These are phyloP conservation scores for Alternaria sp. DNA, from an alignment of 2,329 filamentous ascomycete species.

Conservation along the genomic window DNA sequence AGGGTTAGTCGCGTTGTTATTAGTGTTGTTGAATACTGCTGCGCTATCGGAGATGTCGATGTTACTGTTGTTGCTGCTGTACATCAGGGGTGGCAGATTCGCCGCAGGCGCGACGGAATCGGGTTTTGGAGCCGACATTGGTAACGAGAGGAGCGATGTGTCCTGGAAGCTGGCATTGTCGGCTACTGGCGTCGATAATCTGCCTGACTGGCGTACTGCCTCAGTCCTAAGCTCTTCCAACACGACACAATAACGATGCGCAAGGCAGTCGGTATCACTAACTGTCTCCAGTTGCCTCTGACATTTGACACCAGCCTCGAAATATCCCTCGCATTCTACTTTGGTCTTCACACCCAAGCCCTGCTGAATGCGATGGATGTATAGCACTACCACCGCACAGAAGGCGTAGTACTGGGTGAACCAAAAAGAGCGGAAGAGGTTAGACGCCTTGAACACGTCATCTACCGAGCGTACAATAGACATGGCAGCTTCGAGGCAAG, in stretches of 20 bases:
- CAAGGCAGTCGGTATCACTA: constrained; percentile 41
- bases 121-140: background rate
- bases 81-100: constrained; percentile 16
- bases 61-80: background rate
- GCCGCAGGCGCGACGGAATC: background rate
- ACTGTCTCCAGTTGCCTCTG: constrained; percentile 45
- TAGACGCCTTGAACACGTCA: constrained; percentile 48
- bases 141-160: background rate
- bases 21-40: background rate
- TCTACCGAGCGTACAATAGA: constrained; percentile 55
- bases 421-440: constrained; percentile 58
- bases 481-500: constrained; percentile 58
- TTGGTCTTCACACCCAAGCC: constrained; percentile 53
- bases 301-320: constrained; percentile 53
- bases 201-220: constrained; percentile 37
- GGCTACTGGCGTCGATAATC: constrained; percentile 3
- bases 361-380: constrained; percentile 61
- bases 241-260: constrained; percentile 59
- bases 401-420: constrained; percentile 63
- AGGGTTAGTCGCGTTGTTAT: background rate
- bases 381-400: constrained; percentile 61
- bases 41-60: constrained; percentile 35
- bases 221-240: constrained; percentile 59
- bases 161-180: background rate
- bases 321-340: constrained; percentile 56